Evolutionary conservation across 2,329 filamentous ascomycete genomes (phyloP).

Genomic region (Cercospora zeina): DNA sequence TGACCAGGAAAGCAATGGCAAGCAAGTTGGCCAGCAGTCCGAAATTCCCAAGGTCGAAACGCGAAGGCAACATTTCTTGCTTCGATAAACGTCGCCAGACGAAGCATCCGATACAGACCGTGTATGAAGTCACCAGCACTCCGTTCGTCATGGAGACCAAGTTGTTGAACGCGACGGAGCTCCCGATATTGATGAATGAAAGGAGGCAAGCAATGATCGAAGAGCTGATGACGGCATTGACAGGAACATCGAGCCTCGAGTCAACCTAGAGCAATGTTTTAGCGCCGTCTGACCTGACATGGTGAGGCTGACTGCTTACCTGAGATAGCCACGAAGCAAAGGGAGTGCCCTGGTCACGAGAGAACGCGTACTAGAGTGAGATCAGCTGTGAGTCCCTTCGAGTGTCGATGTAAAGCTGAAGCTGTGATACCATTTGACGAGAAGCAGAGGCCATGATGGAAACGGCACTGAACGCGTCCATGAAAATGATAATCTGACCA

Average conservation of each 20-base stretch:
- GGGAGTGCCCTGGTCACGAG: slow-evolving; percentile 9
- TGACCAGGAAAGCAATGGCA: slow-evolving; percentile 24
- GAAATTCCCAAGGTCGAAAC: slow-evolving; percentile 31
- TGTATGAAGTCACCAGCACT: slow-evolving; percentile 37
- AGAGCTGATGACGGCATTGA: slow-evolving; percentile 31
- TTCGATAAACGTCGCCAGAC: slow-evolving; percentile 27
- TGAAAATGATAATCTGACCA: slow-evolving; percentile 30
- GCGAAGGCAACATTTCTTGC: slow-evolving; percentile 26
- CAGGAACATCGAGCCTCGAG: slow-evolving; percentile 24
- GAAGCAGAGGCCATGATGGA: slow-evolving; percentile 32
- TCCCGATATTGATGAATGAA: slow-evolving; percentile 37
- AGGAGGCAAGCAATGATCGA: slow-evolving; percentile 26
- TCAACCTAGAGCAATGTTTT: slow-evolving; percentile 1
- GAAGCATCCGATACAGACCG: slow-evolving; percentile 30
- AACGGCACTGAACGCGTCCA: slow-evolving; percentile 28
- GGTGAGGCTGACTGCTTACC: not conserved
- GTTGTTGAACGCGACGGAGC: slow-evolving; percentile 45
- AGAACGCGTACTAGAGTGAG: not conserved
- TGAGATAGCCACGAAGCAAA: slow-evolving; percentile 8
- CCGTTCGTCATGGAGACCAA: slow-evolving; percentile 40
- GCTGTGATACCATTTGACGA: slow-evolving; percentile 23
- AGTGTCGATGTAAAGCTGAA: no score
- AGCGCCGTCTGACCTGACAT: not conserved
- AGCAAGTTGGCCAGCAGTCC: slow-evolving; percentile 26
- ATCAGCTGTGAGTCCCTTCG: not conserved